Conservation (phyloP, 106 monocot genomes). For the Allium cepa region DNA sequence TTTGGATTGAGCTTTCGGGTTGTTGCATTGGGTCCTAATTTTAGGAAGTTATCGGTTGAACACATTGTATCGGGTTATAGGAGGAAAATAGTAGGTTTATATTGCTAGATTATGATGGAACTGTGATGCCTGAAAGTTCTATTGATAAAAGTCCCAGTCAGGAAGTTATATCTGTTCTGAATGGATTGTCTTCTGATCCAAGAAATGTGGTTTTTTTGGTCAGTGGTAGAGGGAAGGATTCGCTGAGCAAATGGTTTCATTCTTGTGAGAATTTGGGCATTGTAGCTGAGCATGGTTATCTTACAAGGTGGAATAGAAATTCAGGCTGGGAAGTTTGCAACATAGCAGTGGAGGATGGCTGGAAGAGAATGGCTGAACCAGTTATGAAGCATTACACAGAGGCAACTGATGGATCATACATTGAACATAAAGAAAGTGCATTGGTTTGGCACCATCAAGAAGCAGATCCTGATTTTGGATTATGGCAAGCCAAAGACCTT, state of each 20-base stretch:
- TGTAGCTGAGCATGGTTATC: constrained; percentile 90
- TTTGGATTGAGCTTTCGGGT: constrained; percentile 80
- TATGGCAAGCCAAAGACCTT: constrained; percentile 66
- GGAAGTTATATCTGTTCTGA: constrained; percentile 62
- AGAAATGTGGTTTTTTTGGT: constrained; percentile 89
- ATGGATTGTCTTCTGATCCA: constrained; percentile 52
- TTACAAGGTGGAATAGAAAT: constrained; percentile 37
- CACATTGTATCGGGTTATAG: constrained; percentile 58
- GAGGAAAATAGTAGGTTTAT: constrained; percentile 50
- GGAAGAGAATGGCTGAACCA: constrained; percentile 55
- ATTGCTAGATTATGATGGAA: constrained; percentile 90
- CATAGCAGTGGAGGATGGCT: constrained; percentile 18
- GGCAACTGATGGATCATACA: constrained; percentile 58
- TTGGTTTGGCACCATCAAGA: constrained; percentile 77
- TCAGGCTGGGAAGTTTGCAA: constrained; percentile 16
- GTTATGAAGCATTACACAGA: constrained; percentile 53
- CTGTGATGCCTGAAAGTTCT: constrained; percentile 66
- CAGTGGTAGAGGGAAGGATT: constrained; percentile 81
- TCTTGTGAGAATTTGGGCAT: constrained; percentile 73
- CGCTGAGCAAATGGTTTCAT: constrained; percentile 69
- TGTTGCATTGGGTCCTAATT: constrained; percentile 72
- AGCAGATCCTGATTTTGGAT: constrained; percentile 67
- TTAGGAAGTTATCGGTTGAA: constrained; percentile 78
- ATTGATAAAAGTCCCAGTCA: constrained; percentile 65
- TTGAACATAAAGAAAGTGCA: constrained; percentile 64